Evolutionary conservation across 148 eudicot genomes (phyloP).

Genomic region (Heliosperma pusillum): DNA sequence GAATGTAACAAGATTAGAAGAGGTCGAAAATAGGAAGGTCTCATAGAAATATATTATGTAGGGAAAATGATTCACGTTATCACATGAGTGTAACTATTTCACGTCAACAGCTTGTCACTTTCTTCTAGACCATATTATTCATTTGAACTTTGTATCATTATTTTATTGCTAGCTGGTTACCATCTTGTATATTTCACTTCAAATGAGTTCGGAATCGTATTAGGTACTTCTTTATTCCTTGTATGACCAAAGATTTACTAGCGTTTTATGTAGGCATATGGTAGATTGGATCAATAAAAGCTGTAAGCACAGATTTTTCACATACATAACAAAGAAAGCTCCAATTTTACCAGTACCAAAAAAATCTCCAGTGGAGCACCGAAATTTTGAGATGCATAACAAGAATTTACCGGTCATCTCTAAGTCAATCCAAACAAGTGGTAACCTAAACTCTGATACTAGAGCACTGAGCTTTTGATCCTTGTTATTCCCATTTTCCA

Average conservation of each 20-base stretch:
- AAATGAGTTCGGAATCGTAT: not conserved
- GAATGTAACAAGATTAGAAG: not conserved
- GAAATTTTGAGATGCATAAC: not conserved
- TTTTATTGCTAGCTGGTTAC: too few species aligned
- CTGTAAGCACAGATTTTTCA: not conserved
- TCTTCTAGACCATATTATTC: too few species aligned
- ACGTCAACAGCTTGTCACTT: too few species aligned
- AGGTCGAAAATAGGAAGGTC: not conserved
- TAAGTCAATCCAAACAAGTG: slow-evolving; percentile 89
- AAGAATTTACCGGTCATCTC: slow-evolving; percentile 76
- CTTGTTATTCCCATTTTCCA: slow-evolving; percentile 32
- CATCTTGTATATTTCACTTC: too few species aligned
- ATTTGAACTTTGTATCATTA: too few species aligned
- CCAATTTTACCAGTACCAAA: not conserved
- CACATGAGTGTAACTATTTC: not conserved
- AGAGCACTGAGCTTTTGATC: slow-evolving; percentile 24
- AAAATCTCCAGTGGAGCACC: not conserved
- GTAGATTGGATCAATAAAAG: not conserved
- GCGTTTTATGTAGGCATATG: not conserved
- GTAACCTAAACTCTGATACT: slow-evolving; percentile 40
- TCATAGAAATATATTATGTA: not conserved
- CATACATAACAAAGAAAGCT: not conserved
- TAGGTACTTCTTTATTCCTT: not conserved
- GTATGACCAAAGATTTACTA: not conserved
- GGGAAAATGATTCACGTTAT: not conserved